Evolutionary conservation across 148 eudicot genomes (phyloP), one percentile per base, ranked within the genome.

Genomic region (Arctostaphylos glauca): DNA sequence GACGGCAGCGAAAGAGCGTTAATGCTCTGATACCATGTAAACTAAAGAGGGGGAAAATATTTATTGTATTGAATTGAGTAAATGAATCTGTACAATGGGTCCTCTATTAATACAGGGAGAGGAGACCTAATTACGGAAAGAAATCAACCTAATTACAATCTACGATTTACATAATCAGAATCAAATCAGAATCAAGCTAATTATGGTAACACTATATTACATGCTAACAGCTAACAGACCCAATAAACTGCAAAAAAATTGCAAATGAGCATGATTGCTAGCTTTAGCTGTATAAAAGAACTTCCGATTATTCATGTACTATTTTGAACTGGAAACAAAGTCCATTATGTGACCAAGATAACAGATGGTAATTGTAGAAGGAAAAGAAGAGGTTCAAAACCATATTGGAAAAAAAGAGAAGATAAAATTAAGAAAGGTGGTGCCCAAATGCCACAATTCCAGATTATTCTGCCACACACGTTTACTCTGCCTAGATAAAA

Each of bases 181-280:
- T n/a, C n/a, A n/a, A n/a, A n/a, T n/a, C n/a, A n/a, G n/a, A n/a
- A n/a, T n/a, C n/a, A n/a, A n/a, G n/a, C n/a, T n/a, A n/a, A n/a
- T n/a, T n/a, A n/a, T n/a, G n/a, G n/a, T n/a, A n/a, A n/a, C n/a
- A n/a, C n/a, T n/a, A n/a, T n/a, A n/a, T n/a, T n/a, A n/a, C n/a
- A n/a, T n/a, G n/a, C n/a, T n/a, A n/a, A n/a, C n/a, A n/a, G n/a
- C n/a, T n/a, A n/a, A n/a, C n/a, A n/a, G n/a, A n/a, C 59, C 79
- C 84, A 77, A 87, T 87, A 77, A 38, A 88, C 95, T 92, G 89
- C 83, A 83, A 82, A 47, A 52, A n/a, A 41, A 16, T 9, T 52
- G 0, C 71, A 70, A 54, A 81, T 67, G 19, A 72, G 13, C 58
- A 68, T 43, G 19, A 56, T 19, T 59, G 68, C 56, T 13, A 75